Base-by-base conservation (phyloP, 73 alveolate genomes). In the Paramecium primaurelia region DNA sequence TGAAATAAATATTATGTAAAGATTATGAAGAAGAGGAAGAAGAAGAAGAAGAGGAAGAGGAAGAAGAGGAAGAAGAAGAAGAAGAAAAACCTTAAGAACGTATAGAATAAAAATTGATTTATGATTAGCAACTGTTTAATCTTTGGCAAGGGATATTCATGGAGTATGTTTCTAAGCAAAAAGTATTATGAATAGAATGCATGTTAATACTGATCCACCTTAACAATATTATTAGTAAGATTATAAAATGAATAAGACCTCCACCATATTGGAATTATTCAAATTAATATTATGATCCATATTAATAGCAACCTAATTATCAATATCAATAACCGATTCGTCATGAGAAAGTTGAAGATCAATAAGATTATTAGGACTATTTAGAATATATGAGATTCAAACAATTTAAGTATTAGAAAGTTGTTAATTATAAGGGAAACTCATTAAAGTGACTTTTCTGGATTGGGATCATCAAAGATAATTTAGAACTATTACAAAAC, bases 101-200 rank as follows among this genome's bases (percentile, higher is more conserved):
- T 64, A 64, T n/a, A n/a, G 6, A 16, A 18, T 18, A 54, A 18
- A 12, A 47, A 11, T 47, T 11, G 22, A 54, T 54, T 4, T 16
- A 54, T 54, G 28, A 54, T 54, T 28, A 64, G 84, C 84, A 28
- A 64, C 84, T 64, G 84, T 64, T 64, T 64, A 28, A 64, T 25
- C 84, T 9, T 64, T 64, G 30, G 84, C 84, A 32, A 64, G 84
- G 11, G 84, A 64, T 64, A 64, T 64, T 64, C 84, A 64, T 64
- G 84, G 84, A 32, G 84, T 64, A 2, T 64, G 84, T 28, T 64
- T 64, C 26, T 34, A 64, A 64, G 84, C 84, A 3, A 64, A 64
- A 64, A 64, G 84, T 64, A n/a, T 64, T 9, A 64, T 64, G 84
- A 64, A 64, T 28, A 64, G 84, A 64, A 64, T 64, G 84, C 84